Base-by-base conservation (phyloP, 2,329 filamentous ascomycete species). In the Neoscytalidium dimidiatum region DNA sequence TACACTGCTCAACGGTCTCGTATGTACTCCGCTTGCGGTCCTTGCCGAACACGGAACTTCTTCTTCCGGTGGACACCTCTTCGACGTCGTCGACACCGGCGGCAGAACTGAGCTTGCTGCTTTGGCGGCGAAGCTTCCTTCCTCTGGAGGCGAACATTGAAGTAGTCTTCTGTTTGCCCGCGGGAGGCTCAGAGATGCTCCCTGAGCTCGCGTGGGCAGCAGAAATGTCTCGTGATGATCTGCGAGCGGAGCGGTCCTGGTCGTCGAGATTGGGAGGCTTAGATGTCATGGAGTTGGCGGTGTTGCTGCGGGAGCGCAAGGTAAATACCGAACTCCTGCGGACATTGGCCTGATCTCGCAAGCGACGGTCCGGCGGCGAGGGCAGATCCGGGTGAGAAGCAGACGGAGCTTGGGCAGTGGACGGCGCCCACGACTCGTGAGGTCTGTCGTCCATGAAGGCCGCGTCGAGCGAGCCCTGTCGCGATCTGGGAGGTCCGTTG, bases 291-390 rank as follows among this genome's bases (percentile, higher is more conserved):
- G 76, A 78, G 17, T 69, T 70, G 35, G 72, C 70, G 7, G 77
- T 79, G 26, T 78, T 78, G 49, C 76, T 78, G 60, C 77, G 70
- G 7, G 75, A 74, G 41, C 77, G 73, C 33, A 77, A 66, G 23
- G 71, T 75, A 64, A 79, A 78, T 2, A 79, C 73, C 9, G 75
- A 78, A 49, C 66, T 73, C 65, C 77, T 70, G 64, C 71, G 53
- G 23, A 60, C 44, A 31, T 76, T 35, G 67, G 68, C 6, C 68
- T 60, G 28, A 69, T 62, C 19, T 67, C 64, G 67, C 69, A 70
- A 48, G 53, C 67, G 70, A 57, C 69, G 74, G 56, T 77, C 74
- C n/a, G 63, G 63, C 57, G 74, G 72, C 28, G 73, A 77, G 43
- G 72, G 70, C 62, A 72, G 66, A 21, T 70, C 73, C 62, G 67